Evolutionary conservation across 805 yeast species (phyloP), one percentile per base, ranked within the genome.

Genomic region (Candida nonsorbophila): DNA sequence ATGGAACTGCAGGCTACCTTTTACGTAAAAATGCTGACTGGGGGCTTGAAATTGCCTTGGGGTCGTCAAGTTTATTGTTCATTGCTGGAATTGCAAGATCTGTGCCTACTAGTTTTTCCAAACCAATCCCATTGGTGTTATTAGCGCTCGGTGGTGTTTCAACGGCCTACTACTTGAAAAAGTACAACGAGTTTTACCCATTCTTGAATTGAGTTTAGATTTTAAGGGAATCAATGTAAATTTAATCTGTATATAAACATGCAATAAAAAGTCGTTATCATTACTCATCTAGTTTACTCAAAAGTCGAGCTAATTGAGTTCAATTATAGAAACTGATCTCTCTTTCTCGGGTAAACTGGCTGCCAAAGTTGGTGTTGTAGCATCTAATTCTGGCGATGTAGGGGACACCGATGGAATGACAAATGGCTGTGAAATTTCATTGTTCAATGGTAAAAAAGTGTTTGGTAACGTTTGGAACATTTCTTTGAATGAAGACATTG

Each of bases 21-120:
- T 61, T 86, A 37, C 70, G 74, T 40, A 61, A 78, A 31, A 84
- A 85, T 51, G 77, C 75, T 37, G 87, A 84, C 49, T 74, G 74
- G 57, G 96, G 96, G 24, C 67, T 88, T 40, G 88, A 84, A 51
- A 51, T 82, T 11, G 95, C 95, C 0, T 58, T 87, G 32, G 81
- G 77, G 8, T 72, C 88, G 2, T 79, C 94, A 4, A 43, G 76
- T 2, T 47, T 83, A 11, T 68, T 88, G 43, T 54, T 81, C 7
- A 69, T 70, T 22, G 88, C 90, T 6, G 87, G 94, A 16, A 42
- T 81, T n/a, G 72, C 77, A 19, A 72, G 97, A 48, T 77, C 85
- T 6, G 37, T 74, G 30, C 74, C 77, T 20, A 66, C 76, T 6
- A 49, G 58, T 4, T 76, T 79, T 55, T 66, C 63, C 38, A 83